These are phyloP conservation scores for Amaranthus hypochondriacus DNA, from an alignment of 148 eudicot species.

Conservation along the genomic window DNA sequence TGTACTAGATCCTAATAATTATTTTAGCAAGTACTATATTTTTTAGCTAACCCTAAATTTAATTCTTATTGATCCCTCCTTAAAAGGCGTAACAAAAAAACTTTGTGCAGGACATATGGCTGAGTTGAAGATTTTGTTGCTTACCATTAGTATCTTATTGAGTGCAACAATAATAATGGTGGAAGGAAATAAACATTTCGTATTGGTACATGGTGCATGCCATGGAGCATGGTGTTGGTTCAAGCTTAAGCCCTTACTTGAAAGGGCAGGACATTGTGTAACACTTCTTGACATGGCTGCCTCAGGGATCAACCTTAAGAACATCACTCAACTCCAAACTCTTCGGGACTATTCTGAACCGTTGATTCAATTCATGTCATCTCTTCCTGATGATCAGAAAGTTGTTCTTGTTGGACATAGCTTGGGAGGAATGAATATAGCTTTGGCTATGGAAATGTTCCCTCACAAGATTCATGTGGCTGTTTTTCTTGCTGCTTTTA, in stretches of 20 bases:
- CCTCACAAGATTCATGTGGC: slow-evolving; percentile 30
- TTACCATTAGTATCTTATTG: too few species aligned
- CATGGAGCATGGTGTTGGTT: slow-evolving; percentile 50
- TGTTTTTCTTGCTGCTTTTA: slow-evolving; percentile 32
- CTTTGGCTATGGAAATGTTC: slow-evolving; percentile 22
- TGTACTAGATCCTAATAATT: too few species aligned
- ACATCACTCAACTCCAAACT: slow-evolving; percentile 14
- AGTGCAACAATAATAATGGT: not conserved
- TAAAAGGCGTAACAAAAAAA: too few species aligned
- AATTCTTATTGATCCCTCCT: too few species aligned
- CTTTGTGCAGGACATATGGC: too few species aligned
- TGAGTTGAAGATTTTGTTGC: too few species aligned
- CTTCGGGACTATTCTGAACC: slow-evolving; percentile 33
- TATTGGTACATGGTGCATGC: slow-evolving; percentile 35
- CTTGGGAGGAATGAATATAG: slow-evolving; percentile 28
- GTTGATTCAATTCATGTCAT: slow-evolving; percentile 17
- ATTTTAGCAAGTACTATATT: too few species aligned
- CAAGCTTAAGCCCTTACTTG: slow-evolving; percentile 29
- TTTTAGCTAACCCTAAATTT: too few species aligned
- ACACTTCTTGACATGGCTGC: slow-evolving; percentile 34
- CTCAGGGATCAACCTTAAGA: slow-evolving; percentile 22
- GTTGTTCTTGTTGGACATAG: slow-evolving; percentile 43
- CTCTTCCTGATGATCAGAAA: slow-evolving; percentile 24
- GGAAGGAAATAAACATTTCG: slow-evolving; percentile 24
- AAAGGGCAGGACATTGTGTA: slow-evolving; percentile 27